Evolutionary conservation across 2,329 filamentous ascomycete genomes (phyloP).

Genomic region (Cryphonectria radicalis): DNA sequence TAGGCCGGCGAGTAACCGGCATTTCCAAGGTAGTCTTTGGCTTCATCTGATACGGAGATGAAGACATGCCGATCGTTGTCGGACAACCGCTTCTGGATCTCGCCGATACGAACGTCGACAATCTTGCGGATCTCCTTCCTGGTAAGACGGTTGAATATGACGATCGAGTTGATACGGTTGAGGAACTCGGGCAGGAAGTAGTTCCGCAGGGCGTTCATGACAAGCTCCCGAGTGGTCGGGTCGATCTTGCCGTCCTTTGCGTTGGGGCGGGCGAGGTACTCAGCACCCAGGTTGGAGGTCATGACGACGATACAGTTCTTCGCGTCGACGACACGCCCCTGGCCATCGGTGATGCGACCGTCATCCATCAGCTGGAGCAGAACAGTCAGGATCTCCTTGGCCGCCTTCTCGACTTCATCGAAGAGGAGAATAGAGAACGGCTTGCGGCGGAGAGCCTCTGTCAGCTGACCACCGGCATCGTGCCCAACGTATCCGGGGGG

Average conservation of each 20-base stretch:
- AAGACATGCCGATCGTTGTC: constrained; percentile 82
- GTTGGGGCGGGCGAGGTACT: constrained; percentile 83
- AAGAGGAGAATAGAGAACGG: constrained; percentile 98
- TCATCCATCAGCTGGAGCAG: constrained; percentile 99
- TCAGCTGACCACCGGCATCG: constrained; percentile 93
- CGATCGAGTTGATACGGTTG: constrained; percentile 92
- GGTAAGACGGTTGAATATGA: constrained; percentile 98
- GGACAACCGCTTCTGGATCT: constrained; percentile 90
- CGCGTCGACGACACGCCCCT: constrained; percentile 92
- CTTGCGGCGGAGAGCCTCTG: constrained; percentile 88
- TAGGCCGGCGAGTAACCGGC: constrained; percentile 96
- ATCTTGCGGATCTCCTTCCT: constrained; percentile 90
- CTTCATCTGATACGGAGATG: constrained; percentile 83
- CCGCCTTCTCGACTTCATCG: constrained; percentile 97
- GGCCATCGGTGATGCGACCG: constrained; percentile 95
- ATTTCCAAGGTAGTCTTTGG: constrained; percentile 89
- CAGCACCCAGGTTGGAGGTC: constrained; percentile 96
- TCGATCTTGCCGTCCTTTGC: constrained; percentile 85
- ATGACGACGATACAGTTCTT: constrained; percentile 99
- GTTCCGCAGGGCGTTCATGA: constrained; percentile 87
- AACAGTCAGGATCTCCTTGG: constrained; percentile 95
- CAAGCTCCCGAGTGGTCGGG: constrained; percentile 79
- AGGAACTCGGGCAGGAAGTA: constrained; percentile 99
- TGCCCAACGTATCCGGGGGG: constrained; percentile 97
- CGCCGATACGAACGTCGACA: constrained; percentile 83